Conservation (phyloP, 2,329 filamentous ascomycete genomes). For the Zymoseptoria brevis region DNA sequence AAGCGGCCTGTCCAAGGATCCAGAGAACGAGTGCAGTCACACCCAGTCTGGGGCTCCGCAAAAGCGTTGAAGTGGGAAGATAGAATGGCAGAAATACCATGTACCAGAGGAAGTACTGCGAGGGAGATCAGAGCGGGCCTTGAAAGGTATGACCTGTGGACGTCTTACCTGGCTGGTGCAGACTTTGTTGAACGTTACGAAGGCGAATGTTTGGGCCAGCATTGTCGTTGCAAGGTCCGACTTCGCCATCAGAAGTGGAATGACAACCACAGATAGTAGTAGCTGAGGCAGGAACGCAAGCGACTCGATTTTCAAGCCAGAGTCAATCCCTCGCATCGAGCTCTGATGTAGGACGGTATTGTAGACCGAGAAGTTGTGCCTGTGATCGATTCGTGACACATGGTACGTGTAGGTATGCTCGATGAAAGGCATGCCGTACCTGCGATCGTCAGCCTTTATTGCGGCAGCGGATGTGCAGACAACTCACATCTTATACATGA, state of each 20-base stretch:
- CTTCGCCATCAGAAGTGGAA: constrained; percentile 70
- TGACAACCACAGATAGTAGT: constrained; percentile 65
- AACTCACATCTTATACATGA: constrained; percentile 69
- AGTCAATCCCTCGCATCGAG: constrained; percentile 50
- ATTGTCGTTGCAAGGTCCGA: constrained; percentile 74
- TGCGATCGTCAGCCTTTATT: constrained; percentile 28
- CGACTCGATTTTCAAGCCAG: constrained; percentile 56
- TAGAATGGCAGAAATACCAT: constrained; percentile 88
- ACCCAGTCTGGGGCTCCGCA: constrained; percentile 54
- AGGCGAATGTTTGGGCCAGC: constrained; percentile 93
- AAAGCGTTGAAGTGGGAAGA: constrained; percentile 68
- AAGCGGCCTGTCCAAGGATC: constrained; percentile 58
- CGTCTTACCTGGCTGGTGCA: constrained; percentile 83
- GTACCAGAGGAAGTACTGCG: constrained; percentile 96
- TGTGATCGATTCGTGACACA: constrained; percentile 84
- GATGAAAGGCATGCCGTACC: constrained; percentile 73
- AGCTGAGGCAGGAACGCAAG: constrained; percentile 86
- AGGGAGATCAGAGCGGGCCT: constrained; percentile 4
- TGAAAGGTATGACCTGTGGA: background rate
- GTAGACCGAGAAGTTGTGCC: constrained; percentile 97
- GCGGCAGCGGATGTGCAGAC: background rate
- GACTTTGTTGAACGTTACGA: constrained; percentile 97
- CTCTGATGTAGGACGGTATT: constrained; percentile 83
- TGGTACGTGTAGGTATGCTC: constrained; percentile 91
- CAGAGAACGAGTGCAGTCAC: constrained; percentile 60